Conservation (phyloP, 108 stramenopile genomes). For the Seminavis robusta region DNA sequence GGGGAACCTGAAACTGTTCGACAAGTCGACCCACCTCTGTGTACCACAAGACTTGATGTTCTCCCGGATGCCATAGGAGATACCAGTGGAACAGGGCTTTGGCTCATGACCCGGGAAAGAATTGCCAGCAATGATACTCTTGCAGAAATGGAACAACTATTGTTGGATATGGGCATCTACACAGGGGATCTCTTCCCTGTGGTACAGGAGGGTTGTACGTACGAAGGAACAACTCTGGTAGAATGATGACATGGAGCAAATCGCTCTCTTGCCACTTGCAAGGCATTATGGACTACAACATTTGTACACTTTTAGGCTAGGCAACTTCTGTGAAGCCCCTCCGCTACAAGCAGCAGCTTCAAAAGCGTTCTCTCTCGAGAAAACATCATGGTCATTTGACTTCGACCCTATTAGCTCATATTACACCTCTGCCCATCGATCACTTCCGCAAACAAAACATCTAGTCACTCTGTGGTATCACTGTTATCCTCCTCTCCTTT, state of each 20-base stretch:
- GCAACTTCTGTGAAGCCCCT: no score
- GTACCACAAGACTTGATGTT: neutral
- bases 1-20: neutral
- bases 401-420: no score
- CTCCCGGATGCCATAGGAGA: neutral
- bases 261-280: no score
- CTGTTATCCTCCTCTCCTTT: no score
- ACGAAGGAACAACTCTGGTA: neutral
- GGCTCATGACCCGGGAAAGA: neutral
- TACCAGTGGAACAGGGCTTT: neutral
- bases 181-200: neutral
- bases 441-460: no score
- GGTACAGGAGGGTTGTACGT: neutral
- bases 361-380: no score
- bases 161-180: neutral
- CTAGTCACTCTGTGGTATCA: no score
- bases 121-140: neutral
- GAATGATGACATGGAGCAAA: neutral
- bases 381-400: no score
- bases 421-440: no score
- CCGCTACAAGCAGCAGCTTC: no score
- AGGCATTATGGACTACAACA: no score
- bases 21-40: neutral
- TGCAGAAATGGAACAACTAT: neutral
- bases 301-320: no score